Conservation (phyloP, 352 stramenopile species). For the Pythium vanterpoolii region DNA sequence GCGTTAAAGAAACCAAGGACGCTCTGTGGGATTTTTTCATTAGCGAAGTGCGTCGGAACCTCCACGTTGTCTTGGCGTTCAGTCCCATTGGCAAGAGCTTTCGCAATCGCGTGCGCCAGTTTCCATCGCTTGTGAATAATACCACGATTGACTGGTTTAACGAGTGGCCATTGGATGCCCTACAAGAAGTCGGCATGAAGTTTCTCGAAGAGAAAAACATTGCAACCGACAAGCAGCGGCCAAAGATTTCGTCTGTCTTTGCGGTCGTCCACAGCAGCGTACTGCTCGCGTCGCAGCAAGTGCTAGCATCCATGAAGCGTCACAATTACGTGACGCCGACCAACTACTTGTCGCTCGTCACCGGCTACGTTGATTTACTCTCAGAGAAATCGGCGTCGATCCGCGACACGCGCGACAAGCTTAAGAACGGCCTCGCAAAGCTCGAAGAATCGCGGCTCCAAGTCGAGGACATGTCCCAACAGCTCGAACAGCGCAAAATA, state of each 20-base stretch:
- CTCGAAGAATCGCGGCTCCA: slow-evolving; percentile 79
- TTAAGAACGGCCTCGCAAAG: slow-evolving; percentile 81
- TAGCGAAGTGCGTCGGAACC: slow-evolving; percentile 85
- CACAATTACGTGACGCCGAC: slow-evolving; percentile 95
- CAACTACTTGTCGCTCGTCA: slow-evolving; percentile 92
- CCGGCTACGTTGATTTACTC: slow-evolving; percentile 85
- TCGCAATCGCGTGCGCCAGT: slow-evolving; percentile 82
- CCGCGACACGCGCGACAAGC: slow-evolving; percentile 70
- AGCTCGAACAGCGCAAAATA: slow-evolving; percentile 87
- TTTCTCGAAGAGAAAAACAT: slow-evolving; percentile 90
- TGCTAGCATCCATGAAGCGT: slow-evolving; percentile 88
- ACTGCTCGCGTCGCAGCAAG: slow-evolving; percentile 73
- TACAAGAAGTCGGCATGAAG: slow-evolving; percentile 92
- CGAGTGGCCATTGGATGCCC: slow-evolving; percentile 89
- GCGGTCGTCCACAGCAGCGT: slow-evolving; percentile 88
- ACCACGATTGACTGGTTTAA: slow-evolving; percentile 95
- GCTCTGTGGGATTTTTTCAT: slow-evolving; percentile 93
- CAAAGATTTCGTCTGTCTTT: slow-evolving; percentile 87
- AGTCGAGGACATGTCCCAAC: slow-evolving; percentile 85
- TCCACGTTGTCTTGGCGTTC: slow-evolving; percentile 92
- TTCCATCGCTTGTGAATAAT: slow-evolving; percentile 93
- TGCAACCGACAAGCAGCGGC: slow-evolving; percentile 57
- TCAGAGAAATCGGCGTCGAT: slow-evolving; percentile 75
- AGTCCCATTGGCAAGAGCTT: slow-evolving; percentile 90
- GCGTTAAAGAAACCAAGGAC: slow-evolving; percentile 87